Evolutionary conservation across 140 eudicot genomes (phyloP), one percentile per base, ranked within the genome.

Genomic region (Ambrosia hybrid): DNA sequence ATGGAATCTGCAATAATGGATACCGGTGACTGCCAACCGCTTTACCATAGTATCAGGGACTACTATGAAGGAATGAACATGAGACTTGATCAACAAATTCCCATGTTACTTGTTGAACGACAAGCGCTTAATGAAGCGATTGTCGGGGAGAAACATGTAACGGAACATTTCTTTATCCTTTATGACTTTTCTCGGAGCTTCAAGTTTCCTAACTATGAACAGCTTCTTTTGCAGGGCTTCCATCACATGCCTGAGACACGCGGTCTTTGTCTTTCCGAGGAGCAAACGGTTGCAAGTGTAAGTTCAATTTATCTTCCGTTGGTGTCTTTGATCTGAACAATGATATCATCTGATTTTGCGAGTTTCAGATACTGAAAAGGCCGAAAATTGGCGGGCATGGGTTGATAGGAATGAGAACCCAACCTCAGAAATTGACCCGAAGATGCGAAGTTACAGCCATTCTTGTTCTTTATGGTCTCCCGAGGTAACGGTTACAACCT

Each of bases 231-330:
- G 10, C 79, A 90, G 99, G 99, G 97, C 8, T 86, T 82, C 68
- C 99, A 94, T 86, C 99, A 94, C 80, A 84, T 88, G 99, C 99
- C 99, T 6, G 99, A 94, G 77, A 94, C 99, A 55, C 87, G 99
- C 58, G 99, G 99, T n/a, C 83, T 94, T 41, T 94, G 99, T 78
- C 94, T 94, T 72, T 94, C 97, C 1, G 99, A 94, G 78, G 97
- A 94, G 85, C 97, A 90, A 81, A 94, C 95, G 45, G 97, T 94
- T 59, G 61, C 95, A 43, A 88, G 97, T 78, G 99, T 94, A 90
- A 73, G 95, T 60, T 52, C 6, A 34, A 41, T 48, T 51, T 36
- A 66, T 74, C 64, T 16, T 67, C 71, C 34, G 11, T 21, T 48
- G 53, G 64, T 61, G 17, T 33, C 12, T 75, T 73, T 9, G 26